Evolutionary conservation across 2,329 filamentous ascomycete species (phyloP).

Genomic region (Diaporthe vaccinii): DNA sequence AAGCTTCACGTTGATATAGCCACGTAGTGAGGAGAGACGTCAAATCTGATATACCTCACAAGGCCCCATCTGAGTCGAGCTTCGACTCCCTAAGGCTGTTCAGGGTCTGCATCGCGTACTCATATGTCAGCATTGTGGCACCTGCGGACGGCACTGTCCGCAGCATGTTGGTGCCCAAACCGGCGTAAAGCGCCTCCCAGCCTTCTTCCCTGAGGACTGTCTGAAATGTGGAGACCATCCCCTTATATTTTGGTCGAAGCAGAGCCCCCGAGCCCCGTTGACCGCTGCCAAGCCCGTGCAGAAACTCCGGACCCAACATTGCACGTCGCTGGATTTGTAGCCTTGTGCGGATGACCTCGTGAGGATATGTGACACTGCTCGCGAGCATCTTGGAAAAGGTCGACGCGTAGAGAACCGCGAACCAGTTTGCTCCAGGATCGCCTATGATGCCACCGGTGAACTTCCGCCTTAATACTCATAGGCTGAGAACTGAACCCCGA

Average conservation of each 20-base stretch:
- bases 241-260: neutral
- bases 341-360: constrained; percentile 95
- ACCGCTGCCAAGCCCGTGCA: constrained; percentile 60
- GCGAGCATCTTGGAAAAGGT: constrained; percentile 95
- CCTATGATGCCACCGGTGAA: constrained; percentile 93
- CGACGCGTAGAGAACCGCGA: constrained; percentile 88
- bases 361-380: constrained; percentile 96
- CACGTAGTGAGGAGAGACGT: neutral
- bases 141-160: constrained; percentile 10
- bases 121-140: constrained; percentile 17
- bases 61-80: neutral
- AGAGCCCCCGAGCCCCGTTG: neutral
- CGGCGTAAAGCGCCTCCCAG: constrained; percentile 5
- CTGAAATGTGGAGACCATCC: neutral
- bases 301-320: constrained; percentile 65
- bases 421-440: constrained; percentile 76
- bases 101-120: constrained; percentile 17
- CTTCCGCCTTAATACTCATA: constrained; percentile 93
- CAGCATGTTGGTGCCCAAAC: neutral
- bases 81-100: neutral
- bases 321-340: constrained; percentile 92
- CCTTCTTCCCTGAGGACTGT: constrained; percentile 1
- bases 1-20: neutral
- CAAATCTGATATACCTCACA: neutral
- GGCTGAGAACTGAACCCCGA: constrained; percentile 98